Base-by-base conservation (phyloP, 2,329 filamentous ascomycete species). In the Simplicillium aogashimaense region DNA sequence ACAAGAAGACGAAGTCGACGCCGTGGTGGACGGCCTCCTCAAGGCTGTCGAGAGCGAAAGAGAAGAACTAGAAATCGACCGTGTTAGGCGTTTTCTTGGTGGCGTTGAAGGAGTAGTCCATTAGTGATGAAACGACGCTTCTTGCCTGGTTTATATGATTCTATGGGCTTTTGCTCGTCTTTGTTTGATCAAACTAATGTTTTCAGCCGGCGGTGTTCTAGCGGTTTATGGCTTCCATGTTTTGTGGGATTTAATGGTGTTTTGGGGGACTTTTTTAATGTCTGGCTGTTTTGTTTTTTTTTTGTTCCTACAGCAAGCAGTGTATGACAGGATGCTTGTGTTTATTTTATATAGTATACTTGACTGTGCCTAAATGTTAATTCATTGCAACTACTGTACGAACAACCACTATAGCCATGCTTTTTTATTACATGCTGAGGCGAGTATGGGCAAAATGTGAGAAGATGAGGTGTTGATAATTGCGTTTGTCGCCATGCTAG, bases 41-140 rank as follows among this genome's bases (percentile, higher is more conserved):
- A 79, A 86, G 46, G 92, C 92, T 2, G 83, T 97, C 3, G 90
- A 95, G 61, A 94, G 88, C 53, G 89, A 95, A 57, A 76, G 72
- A 40, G 75, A 78, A 7, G 83, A 86, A 51, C 67, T 87, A 1
- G 86, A 94, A 54, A 78, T 90, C 8, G 78, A 76, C 1, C 67
- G 87, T 8, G 83, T 94, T 11, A 71, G 83, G 50, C 78, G 88
- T 39, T 94, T 94, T 55, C 65, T 94, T 42, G 75, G 82, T 25
- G 83, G 85, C 41, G 84, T 94, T 3, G 86, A 89, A 53, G 79
- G 75, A 2, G 74, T 73, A 34, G 64, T 66, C 45, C 60, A 64
- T 48, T 68, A 57, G 55, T 53, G 36, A 45, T 45, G 43, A 25
- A 16, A 20, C 18, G 13, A n/a, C 40, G 13, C 30, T 10, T 15